Evolutionary conservation across 129 eudicot species (phyloP).

Genomic region (Heracleum sosnowskyi): DNA sequence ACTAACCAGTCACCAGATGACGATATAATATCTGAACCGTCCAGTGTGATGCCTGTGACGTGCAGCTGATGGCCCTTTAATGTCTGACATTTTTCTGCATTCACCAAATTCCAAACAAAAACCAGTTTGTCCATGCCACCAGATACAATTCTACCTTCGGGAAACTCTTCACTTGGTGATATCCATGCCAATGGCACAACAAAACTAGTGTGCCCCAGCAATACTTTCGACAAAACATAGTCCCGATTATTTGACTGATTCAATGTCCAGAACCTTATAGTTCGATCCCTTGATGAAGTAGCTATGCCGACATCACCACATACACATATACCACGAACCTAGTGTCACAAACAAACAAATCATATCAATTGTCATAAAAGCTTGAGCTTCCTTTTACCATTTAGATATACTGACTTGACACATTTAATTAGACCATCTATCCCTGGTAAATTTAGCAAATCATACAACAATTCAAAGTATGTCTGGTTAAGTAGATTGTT

Average conservation of each 20-base stretch:
- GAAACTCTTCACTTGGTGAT: constrained; percentile 65
- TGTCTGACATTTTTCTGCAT: constrained; percentile 65
- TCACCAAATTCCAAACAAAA: constrained; percentile 69
- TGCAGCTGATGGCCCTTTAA: constrained; percentile 77
- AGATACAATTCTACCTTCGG: constrained; percentile 79
- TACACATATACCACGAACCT: constrained; percentile 92
- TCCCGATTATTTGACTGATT: constrained; percentile 41
- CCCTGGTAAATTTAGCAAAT: background rate
- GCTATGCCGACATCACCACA: constrained; percentile 82
- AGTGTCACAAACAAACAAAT: constrained; percentile 11
- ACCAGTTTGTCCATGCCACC: constrained; percentile 98
- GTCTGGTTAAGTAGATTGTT: background rate
- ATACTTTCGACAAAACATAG: constrained; percentile 48
- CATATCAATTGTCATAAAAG: constrained; percentile 10
- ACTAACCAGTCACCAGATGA: constrained; percentile 81
- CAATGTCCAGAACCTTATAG: constrained; percentile 75
- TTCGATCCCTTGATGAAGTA: constrained; percentile 91
- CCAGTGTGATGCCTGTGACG: constrained; percentile 78
- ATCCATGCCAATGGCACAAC: constrained; percentile 93
- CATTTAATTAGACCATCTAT: background rate
- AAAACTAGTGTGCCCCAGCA: constrained; percentile 91
- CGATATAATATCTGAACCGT: constrained; percentile 72
- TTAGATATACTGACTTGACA: background rate
- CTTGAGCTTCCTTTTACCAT: background rate
- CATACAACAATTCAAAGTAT: background rate